phyloP scores from a whole-genome alignment of 1,284 basidiomycete species.

The Schizophyllum commune region DNA sequence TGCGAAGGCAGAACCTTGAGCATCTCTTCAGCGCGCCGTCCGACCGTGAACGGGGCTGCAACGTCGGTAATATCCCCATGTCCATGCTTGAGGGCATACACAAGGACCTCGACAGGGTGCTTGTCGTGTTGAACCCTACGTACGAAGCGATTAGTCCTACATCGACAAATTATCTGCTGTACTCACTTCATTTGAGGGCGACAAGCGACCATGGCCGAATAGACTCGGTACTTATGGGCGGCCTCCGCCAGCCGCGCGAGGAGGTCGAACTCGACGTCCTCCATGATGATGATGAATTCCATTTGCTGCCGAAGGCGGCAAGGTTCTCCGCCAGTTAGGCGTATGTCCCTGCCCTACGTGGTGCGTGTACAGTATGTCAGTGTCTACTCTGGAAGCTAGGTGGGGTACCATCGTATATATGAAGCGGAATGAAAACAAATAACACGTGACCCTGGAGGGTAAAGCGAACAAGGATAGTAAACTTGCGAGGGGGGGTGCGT shows the following conservation, averaged over 20 bases:
- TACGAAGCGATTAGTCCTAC: neutral
- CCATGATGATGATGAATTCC: no score
- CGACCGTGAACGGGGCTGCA: slow-evolving; percentile 13
- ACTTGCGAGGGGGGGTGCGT: no score
- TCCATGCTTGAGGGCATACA: slow-evolving; percentile 14
- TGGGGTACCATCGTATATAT: no score
- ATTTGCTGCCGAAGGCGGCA: no score
- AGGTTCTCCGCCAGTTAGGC: no score
- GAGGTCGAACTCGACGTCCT: slow-evolving; percentile 11
- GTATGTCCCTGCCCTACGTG: no score
- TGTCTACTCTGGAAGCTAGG: no score
- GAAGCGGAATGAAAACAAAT: no score
- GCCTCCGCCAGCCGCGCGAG: slow-evolving; percentile 16
- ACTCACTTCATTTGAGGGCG: slow-evolving; percentile 13
- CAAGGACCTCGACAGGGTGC: slow-evolving; percentile 12
- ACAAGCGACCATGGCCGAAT: slow-evolving; percentile 16
- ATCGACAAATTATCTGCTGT: neutral
- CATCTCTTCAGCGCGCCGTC: neutral
- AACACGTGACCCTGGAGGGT: no score
- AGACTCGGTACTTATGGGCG: slow-evolving; percentile 19
- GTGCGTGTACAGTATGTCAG: no score
- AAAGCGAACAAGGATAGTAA: no score
- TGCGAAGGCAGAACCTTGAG: neutral
- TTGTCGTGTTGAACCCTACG: slow-evolving; percentile 9
- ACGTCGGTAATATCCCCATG: slow-evolving; percentile 16